phyloP scores from a whole-genome alignment of 352 stramenopile genomes.

The Hyaloperonospora brassicae region DNA sequence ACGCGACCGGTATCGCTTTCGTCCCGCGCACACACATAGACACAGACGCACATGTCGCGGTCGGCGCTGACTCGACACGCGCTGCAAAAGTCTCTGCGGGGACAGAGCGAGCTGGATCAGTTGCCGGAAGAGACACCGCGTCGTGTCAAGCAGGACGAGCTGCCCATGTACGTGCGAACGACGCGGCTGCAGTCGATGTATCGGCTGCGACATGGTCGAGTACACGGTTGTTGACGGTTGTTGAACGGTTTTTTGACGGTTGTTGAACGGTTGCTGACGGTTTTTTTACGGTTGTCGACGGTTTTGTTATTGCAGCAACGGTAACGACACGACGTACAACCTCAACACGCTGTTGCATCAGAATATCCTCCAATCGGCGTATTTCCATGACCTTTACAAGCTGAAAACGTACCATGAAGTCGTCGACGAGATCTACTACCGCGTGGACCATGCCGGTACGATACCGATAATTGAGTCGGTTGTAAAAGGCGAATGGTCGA shows the following conservation, averaged over 20 bases:
- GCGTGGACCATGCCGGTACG: slow-evolving; percentile 68
- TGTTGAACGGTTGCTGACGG: too few relatives aligned
- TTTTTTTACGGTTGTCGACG: too few relatives aligned
- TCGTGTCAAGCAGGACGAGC: slow-evolving; percentile 70
- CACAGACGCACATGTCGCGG: slow-evolving; percentile 44
- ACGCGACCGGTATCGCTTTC: too few relatives aligned
- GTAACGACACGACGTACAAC: slow-evolving; percentile 91
- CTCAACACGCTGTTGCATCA: slow-evolving; percentile 93
- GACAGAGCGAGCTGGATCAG: slow-evolving; percentile 23
- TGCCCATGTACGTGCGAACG: slow-evolving; percentile 50
- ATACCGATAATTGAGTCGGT: slow-evolving; percentile 3
- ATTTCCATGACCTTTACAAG: slow-evolving; percentile 93
- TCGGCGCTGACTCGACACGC: slow-evolving; percentile 63
- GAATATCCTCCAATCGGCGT: slow-evolving; percentile 92
- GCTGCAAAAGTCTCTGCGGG: slow-evolving; percentile 49
- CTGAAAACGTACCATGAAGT: slow-evolving; percentile 95
- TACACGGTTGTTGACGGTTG: too few relatives aligned
- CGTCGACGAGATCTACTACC: slow-evolving; percentile 90
- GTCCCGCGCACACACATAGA: too few relatives aligned
- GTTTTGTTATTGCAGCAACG: slow-evolving; percentile 34
- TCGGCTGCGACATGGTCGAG: too few relatives aligned
- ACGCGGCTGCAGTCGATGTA: too few relatives aligned
- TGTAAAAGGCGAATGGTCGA: too few relatives aligned
- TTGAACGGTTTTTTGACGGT: too few relatives aligned
- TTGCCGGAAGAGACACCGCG: slow-evolving; percentile 40